Evolutionary conservation across 805 yeast species (phyloP).

Genomic region (Cyberlindnera mycetangii): DNA sequence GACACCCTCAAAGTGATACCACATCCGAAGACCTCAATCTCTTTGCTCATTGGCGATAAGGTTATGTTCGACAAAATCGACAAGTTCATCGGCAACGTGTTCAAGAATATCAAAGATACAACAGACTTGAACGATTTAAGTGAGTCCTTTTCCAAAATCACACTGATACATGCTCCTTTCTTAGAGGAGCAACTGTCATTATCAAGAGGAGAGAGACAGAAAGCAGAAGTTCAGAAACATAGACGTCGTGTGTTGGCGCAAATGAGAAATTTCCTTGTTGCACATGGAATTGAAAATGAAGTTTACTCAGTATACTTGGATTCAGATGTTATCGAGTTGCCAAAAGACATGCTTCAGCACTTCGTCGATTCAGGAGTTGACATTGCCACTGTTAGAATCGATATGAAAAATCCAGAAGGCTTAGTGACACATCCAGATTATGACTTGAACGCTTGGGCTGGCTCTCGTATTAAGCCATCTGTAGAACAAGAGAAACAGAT

Average conservation of each 20-base stretch:
- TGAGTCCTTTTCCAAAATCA: constrained; percentile 19
- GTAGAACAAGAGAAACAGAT: constrained; percentile 18
- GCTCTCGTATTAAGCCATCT: constrained; percentile 28
- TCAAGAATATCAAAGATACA: constrained; percentile 3
- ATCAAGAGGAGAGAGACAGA: constrained; percentile 23
- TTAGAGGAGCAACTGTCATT: constrained; percentile 11
- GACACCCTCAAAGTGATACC: constrained; percentile 6
- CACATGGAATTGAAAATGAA: constrained; percentile 27
- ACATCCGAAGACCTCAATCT: constrained; percentile 16
- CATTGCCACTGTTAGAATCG: constrained; percentile 31
- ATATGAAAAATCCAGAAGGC: constrained; percentile 22
- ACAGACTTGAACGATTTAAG: constrained; percentile 12
- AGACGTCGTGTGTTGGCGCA: constrained; percentile 27
- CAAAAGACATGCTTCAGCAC: constrained; percentile 25
- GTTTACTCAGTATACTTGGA: constrained; percentile 31
- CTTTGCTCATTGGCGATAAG: constrained; percentile 15
- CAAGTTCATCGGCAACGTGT: constrained; percentile 1
- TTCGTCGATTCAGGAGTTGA: constrained; percentile 29
- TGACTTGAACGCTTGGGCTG: constrained; percentile 36
- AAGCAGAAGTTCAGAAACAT: constrained; percentile 18
- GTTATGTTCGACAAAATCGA: constrained; percentile 12
- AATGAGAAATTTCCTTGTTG: constrained; percentile 27
- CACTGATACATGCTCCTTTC: constrained; percentile 24
- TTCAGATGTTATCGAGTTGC: constrained; percentile 29
- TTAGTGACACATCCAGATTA: constrained; percentile 25